phyloP scores from a whole-genome alignment of 805 yeast species.

The Pichia nakasei region DNA sequence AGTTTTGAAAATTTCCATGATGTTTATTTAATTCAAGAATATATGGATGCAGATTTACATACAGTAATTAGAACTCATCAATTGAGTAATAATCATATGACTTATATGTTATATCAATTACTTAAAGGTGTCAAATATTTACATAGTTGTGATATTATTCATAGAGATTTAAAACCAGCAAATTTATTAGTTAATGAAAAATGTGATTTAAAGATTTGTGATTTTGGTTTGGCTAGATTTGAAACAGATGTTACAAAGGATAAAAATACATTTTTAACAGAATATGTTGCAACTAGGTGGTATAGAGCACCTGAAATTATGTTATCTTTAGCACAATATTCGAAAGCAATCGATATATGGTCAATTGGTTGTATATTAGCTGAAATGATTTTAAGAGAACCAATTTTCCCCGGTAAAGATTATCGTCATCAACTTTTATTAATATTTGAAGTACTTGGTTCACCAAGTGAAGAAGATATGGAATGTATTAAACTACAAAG shows the following conservation, averaged over 20 bases:
- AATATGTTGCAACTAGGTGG: constrained; percentile 82
- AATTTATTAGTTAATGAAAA: constrained; percentile 58
- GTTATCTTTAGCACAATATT: constrained; percentile 63
- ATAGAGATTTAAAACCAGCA: constrained; percentile 71
- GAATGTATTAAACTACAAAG: constrained; percentile 64
- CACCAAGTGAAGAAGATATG: constrained; percentile 67
- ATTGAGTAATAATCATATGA: constrained; percentile 58
- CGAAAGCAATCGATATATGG: constrained; percentile 76
- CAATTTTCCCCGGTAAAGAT: constrained; percentile 70
- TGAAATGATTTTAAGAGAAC: constrained; percentile 53
- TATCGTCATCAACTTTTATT: constrained; percentile 59
- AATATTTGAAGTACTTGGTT: constrained; percentile 61
- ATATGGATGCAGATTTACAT: constrained; percentile 69
- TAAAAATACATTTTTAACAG: constrained; percentile 44
- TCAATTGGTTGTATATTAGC: constrained; percentile 73
- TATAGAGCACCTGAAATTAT: constrained; percentile 79
- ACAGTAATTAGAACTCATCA: constrained; percentile 48
- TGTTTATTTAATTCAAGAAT: constrained; percentile 68
- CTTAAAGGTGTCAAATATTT: constrained; percentile 61
- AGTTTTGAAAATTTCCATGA: constrained; percentile 55
- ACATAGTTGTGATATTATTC: constrained; percentile 67
- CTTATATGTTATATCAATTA: constrained; percentile 63
- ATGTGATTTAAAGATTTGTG: constrained; percentile 72
- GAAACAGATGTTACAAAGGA: constrained; percentile 32
- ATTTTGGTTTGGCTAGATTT: constrained; percentile 65